phyloP scores from a whole-genome alignment of 306 rosid species.

The Cucumis melo region DNA sequence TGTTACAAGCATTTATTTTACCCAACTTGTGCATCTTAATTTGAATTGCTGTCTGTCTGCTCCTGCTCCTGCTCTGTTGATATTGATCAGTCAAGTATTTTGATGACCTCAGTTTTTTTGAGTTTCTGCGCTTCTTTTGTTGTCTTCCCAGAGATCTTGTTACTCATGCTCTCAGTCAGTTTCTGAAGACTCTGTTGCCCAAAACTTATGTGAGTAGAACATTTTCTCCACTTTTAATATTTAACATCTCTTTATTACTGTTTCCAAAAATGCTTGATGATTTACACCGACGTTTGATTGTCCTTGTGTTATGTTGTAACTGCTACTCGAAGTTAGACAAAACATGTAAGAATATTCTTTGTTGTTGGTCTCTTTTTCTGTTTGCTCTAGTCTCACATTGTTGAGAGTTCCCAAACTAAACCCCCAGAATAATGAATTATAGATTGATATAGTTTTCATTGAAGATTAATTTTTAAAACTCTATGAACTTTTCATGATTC shows the following conservation, averaged over 20 bases:
- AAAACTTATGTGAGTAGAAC: conserved; percentile 72
- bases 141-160: conserved; percentile 75
- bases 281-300: neutral
- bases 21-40: neutral
- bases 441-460: neutral
- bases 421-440: neutral
- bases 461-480: neutral
- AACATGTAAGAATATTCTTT: neutral
- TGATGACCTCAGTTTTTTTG: neutral
- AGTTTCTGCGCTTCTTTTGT: neutral
- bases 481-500: neutral
- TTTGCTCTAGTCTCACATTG: neutral
- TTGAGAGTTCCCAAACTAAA: neutral
- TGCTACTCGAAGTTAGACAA: neutral
- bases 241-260: neutral
- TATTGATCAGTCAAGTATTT: neutral
- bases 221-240: neutral
- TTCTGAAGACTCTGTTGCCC: conserved; percentile 71
- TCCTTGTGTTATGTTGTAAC: neutral
- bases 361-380: neutral
- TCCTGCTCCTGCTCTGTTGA: neutral
- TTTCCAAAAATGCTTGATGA: neutral
- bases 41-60: neutral
- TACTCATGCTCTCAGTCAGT: conserved; percentile 66
- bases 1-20: neutral